Evolutionary conservation across 1,139 yeast genomes (phyloP), one percentile per base, ranked within the genome.

Genomic region (Nakaseomyces nivariensis): DNA sequence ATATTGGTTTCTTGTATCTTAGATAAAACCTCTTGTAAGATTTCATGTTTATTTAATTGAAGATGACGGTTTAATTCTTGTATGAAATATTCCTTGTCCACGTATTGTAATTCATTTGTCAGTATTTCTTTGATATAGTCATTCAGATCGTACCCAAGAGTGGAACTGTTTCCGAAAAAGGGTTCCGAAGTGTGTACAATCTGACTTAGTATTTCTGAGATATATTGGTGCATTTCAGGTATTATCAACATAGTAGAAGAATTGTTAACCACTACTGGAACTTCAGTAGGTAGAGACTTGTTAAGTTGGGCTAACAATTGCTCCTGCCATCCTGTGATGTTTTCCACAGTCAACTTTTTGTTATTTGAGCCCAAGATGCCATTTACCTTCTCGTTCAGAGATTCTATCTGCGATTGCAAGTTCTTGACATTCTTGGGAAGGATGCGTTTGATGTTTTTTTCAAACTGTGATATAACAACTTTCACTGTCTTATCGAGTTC

Each of bases 401-500:
- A 17, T 22, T 47, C 32, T 5, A 47, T 32, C 36, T 41, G 49
- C 13, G 51, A 47, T 27, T 50, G 54, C 33, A 52, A 43, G 22
- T 49, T 51, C 24, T 41, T 41, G 25, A 58, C 37, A 49, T 61
- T 59, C 9, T 55, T 46, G 5, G 68, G 67, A 11, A 64, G 42
- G 22, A 62, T 40, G 26, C 56, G 57, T 45, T 60, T 64, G 29
- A 65, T 57, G 47, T 62, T 62, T 49, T 61, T 62, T 46, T 65
- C 69, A 47, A 65, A 61, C 49, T 63, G 67, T 26, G 59, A 52
- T 25, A 65, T 59, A 0, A 63, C 57, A 26, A 61, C 53, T 46
- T 58, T 58, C 27, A 65, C 52, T n/a, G 60, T 62, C 41, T 57
- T 58, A 43, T 65, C 67, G 13, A 61, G 52, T 41, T 63, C 67